Evolutionary conservation across 2,329 filamentous ascomycete genomes (phyloP).

Genomic region (Pestalotiopsis fici): DNA sequence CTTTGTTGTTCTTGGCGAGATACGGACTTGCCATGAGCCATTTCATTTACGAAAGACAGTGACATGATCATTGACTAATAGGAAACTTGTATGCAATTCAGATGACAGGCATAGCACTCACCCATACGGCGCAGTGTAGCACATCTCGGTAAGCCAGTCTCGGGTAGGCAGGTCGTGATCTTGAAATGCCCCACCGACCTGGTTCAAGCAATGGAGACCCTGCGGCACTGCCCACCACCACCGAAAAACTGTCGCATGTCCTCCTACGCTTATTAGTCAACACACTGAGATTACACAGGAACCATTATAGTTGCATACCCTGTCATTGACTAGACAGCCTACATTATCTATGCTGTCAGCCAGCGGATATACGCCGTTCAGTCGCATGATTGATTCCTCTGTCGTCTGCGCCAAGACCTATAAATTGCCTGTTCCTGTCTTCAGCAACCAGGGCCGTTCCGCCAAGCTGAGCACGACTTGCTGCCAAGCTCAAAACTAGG

Average conservation of each 20-base stretch:
- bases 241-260: not conserved
- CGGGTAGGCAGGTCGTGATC: not conserved
- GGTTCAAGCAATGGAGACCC: not conserved
- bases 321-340: not conserved
- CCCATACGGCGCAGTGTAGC: not conserved
- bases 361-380: not conserved
- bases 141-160: slow-evolving; percentile 5
- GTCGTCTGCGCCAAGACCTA: slow-evolving; percentile 4
- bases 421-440: slow-evolving; percentile 10
- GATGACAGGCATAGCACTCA: not conserved
- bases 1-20: not conserved
- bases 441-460: slow-evolving; percentile 3
- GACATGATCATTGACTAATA: not conserved
- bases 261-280: not conserved
- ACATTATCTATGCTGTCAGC: not conserved
- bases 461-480: slow-evolving; percentile 9
- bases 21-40: not conserved
- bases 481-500: slow-evolving; percentile 21
- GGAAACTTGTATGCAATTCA: not conserved
- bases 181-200: not conserved
- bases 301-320: not conserved
- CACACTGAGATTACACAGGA: not conserved
- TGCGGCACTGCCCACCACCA: not conserved
- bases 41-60: not conserved
- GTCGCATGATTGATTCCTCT: not conserved